Conservation (phyloP, 768 basidiomycete genomes). For the Pilatotrama ljubarskyi region DNA sequence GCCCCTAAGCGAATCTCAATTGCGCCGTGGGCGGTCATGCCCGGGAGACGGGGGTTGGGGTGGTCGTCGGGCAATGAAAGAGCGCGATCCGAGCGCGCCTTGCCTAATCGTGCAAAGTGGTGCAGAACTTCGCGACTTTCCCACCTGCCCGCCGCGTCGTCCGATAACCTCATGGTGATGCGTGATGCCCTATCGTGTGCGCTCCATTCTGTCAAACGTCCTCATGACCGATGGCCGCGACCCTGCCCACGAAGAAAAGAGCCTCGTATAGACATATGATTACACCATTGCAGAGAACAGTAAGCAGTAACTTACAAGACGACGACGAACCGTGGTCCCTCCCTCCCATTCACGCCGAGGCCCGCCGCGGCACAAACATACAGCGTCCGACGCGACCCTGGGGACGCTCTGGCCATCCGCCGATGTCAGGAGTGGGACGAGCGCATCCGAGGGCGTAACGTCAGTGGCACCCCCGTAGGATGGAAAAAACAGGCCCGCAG, state of each 20-base stretch:
- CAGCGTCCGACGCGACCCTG: background rate
- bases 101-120: constrained; percentile 14
- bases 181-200: constrained; percentile 11
- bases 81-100: background rate
- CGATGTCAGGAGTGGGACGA: background rate
- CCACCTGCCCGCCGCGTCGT: constrained; percentile 10
- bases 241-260: background rate
- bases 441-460: constrained; percentile 2
- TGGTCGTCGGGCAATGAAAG: background rate
- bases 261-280: constrained; percentile 5
- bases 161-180: constrained; percentile 20
- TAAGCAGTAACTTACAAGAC: too few relatives aligned
- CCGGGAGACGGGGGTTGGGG: background rate
- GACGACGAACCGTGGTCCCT: too few relatives aligned
- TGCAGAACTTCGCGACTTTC: background rate
- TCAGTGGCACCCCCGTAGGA: constrained; percentile 14
- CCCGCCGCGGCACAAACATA: background rate
- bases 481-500: background rate
- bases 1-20: background rate
- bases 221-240: constrained; percentile 1
- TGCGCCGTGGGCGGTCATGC: background rate
- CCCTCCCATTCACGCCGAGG: background rate
- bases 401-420: background rate
- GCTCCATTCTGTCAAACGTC: background rate
- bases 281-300: too few relatives aligned